Evolutionary conservation across 2,329 filamentous ascomycete genomes (phyloP), one percentile per base, ranked within the genome.

Genomic region (Cercospora sp.): DNA sequence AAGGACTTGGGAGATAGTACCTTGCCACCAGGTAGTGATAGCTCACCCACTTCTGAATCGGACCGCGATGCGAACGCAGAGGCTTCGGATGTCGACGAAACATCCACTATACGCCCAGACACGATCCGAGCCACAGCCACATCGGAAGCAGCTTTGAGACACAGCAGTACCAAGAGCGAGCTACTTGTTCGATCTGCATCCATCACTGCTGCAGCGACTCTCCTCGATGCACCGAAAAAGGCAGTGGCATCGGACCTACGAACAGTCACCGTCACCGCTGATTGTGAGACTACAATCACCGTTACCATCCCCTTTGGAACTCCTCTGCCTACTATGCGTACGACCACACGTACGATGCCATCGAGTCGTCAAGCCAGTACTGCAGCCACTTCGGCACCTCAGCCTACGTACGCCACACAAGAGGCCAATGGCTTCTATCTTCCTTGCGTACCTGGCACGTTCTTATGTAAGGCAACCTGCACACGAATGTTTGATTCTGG

Each of bases 381-480:
- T 55, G 60, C 28, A 66, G 68, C 69, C 31, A 64, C 68, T 26
- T 28, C 63, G 26, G 28, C 42, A 16, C 23, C 60, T 30, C 67
- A 53, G 48, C 72, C 73, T 57, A 68, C 70, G 18, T 76, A 73
- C 63, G 75, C 72, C n/a, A 73, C 74, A 20, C 72, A 72, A 57
- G 72, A 79, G 62, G 70, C 75, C 18, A 69, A 72, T 33, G 63
- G 66, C 60, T 30, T 36, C 10, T 79, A 77, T 65, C 74, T 79
- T 1, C 78, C 79, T 36, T 82, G 80, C 70, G 74, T 76, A 1
- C 79, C 79, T 0, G 79, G 78, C 20, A 76, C 77, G n/a, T 80
- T 79, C 74, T 75, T 81, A 68, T 81, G 80, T 77, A 76, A 58
- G 53, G 6, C n/a, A 1, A 18, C 2, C 30, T 12, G 7, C 30